Conservation (phyloP, 345 rosid genomes). For the Lepidium sativum region DNA sequence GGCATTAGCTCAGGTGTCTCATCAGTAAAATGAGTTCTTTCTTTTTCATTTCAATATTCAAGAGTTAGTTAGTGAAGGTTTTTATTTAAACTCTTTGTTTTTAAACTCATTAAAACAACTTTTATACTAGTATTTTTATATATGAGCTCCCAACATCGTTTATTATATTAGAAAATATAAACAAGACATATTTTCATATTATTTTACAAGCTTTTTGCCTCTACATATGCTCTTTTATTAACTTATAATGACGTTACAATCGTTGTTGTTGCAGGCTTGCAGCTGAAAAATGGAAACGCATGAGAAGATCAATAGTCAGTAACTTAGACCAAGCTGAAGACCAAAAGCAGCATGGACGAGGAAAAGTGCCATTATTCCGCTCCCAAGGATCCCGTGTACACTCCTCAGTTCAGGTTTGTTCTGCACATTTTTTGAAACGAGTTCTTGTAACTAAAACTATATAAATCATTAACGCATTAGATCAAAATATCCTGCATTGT, state of each 20-base stretch:
- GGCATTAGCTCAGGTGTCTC: too few species aligned
- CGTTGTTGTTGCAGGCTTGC: too few species aligned
- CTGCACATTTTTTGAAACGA: constrained; percentile 31
- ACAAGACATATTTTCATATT: too few species aligned
- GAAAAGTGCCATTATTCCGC: constrained; percentile 85
- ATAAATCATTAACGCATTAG: neutral
- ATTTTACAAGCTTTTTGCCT: neutral
- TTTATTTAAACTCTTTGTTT: too few species aligned
- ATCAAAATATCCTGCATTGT: neutral
- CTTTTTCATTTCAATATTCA: too few species aligned
- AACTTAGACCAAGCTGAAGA: constrained; percentile 83
- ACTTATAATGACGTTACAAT: too few species aligned
- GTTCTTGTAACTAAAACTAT: neutral
- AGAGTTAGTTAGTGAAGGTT: too few species aligned
- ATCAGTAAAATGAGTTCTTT: too few species aligned
- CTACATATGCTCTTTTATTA: neutral
- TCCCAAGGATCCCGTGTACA: constrained; percentile 82
- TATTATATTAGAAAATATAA: too few species aligned
- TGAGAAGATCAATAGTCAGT: constrained; percentile 27
- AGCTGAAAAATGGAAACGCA: constrained; percentile 1
- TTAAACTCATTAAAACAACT: too few species aligned
- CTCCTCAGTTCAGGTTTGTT: constrained; percentile 73
- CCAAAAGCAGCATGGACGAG: constrained; percentile 74
- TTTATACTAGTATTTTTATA: too few species aligned
- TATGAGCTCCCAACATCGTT: too few species aligned